Evolutionary conservation across 345 rosid species (phyloP).

Genomic region (Rubroshorea leprosula): DNA sequence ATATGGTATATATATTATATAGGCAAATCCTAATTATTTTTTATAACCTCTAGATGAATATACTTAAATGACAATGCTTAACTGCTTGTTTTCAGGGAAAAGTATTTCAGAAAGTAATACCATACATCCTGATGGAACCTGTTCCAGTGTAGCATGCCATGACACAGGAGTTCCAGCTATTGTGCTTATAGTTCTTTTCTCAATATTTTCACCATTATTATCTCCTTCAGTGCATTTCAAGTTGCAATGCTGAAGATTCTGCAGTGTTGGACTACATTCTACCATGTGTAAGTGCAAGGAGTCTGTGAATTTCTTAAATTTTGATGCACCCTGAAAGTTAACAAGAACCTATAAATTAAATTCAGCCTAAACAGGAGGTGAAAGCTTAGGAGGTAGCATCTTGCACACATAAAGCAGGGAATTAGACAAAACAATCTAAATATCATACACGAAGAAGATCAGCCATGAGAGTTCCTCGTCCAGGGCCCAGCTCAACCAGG

Average conservation of each 20-base stretch:
- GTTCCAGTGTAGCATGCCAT: slow-evolving; percentile 76
- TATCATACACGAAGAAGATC: slow-evolving; percentile 80
- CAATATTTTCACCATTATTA: slow-evolving; percentile 22
- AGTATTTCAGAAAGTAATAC: slow-evolving; percentile 16
- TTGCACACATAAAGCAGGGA: slow-evolving; percentile 9
- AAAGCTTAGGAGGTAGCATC: background rate
- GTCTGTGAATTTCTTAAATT: slow-evolving; percentile 66
- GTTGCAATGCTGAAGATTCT: slow-evolving; percentile 61
- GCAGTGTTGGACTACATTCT: slow-evolving; percentile 79
- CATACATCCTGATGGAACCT: slow-evolving; percentile 85
- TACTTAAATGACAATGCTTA: background rate
- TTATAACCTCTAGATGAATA: background rate
- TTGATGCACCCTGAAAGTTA: slow-evolving; percentile 61
- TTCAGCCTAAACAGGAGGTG: background rate
- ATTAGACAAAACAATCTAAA: slow-evolving; percentile 12
- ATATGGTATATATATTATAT: background rate
- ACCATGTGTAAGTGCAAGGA: slow-evolving; percentile 77
- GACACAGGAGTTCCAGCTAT: slow-evolving; percentile 62
- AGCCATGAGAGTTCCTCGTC: slow-evolving; percentile 89
- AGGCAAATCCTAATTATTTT: background rate
- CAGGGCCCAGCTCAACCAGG: slow-evolving; percentile 94
- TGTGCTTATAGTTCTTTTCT: slow-evolving; percentile 41
- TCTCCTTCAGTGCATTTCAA: slow-evolving; percentile 57
- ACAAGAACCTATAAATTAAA: slow-evolving; percentile 7
- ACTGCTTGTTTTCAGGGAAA: slow-evolving; percentile 10